Conservation (phyloP, 441 rosid genomes). For the Gossypium davidsonii region DNA sequence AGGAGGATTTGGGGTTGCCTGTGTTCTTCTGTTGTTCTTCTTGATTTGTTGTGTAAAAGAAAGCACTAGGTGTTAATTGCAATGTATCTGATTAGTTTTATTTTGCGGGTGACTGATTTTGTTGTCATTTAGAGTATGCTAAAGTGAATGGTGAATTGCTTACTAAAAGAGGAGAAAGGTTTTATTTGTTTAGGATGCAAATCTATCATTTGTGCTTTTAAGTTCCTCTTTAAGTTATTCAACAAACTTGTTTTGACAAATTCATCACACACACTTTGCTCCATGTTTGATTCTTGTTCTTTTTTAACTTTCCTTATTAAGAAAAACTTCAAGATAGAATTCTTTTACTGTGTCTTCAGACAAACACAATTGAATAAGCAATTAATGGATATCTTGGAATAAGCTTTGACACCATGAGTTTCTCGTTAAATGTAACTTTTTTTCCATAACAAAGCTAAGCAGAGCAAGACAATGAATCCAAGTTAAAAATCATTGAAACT, state of each 20-base stretch:
- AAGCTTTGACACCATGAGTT: background rate
- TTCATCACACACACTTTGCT: conserved; percentile 14
- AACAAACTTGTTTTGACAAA: conserved; percentile 12
- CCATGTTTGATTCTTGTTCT: conserved; percentile 28
- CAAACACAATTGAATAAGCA: conserved; percentile 9
- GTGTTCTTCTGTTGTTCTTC: background rate
- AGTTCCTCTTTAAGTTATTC: conserved; percentile 28
- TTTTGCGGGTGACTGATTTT: background rate
- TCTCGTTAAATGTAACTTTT: background rate
- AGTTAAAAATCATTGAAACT: background rate
- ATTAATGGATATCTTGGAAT: background rate
- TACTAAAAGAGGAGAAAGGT: background rate
- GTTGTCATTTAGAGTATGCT: background rate
- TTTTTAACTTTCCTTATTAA: conserved; percentile 35
- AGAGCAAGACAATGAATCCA: background rate
- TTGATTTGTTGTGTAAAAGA: background rate
- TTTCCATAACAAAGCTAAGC: background rate
- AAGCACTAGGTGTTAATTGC: background rate
- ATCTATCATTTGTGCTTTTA: conserved; percentile 18
- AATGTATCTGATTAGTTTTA: background rate
- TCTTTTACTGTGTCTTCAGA: conserved; percentile 46
- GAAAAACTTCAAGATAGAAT: conserved; percentile 66
- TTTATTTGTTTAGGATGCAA: conserved; percentile 10
- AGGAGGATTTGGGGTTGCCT: background rate
- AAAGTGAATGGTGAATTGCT: background rate